These are phyloP conservation scores for Ajuga chamaepitys DNA, from an alignment of 257 asterid genomes.

Conservation along the genomic window DNA sequence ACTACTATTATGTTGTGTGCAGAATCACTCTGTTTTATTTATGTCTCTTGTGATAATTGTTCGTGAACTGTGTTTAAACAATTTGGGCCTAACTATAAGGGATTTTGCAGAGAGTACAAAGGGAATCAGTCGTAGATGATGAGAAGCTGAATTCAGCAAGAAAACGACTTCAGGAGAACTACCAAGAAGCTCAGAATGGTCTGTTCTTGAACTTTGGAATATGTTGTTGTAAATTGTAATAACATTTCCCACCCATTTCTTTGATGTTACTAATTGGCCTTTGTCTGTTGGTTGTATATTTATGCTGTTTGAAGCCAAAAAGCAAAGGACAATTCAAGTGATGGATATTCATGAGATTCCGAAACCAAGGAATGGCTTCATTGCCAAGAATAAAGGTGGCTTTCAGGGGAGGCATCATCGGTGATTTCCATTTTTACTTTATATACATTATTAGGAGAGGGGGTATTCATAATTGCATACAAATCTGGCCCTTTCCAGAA, in stretches of 20 bases:
- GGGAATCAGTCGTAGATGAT: slow-evolving; percentile 53
- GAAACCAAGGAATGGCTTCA: slow-evolving; percentile 73
- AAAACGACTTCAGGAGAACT: slow-evolving; percentile 88
- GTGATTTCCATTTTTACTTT: slow-evolving; percentile 22
- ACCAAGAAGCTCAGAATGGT: slow-evolving; percentile 98
- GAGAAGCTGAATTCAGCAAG: slow-evolving; percentile 82
- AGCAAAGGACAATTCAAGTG: slow-evolving; percentile 91
- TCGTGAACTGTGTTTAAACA: neutral
- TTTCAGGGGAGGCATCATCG: slow-evolving; percentile 87
- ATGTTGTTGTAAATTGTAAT: neutral
- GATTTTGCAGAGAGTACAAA: slow-evolving; percentile 62
- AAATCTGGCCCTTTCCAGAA: slow-evolving; percentile 10
- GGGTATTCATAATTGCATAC: neutral
- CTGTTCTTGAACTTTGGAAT: slow-evolving; percentile 25
- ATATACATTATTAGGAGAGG: neutral
- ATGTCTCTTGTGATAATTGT: neutral
- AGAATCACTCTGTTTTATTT: neutral
- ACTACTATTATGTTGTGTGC: neutral
- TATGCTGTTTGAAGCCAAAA: slow-evolving; percentile 69
- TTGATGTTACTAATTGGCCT: slow-evolving; percentile 21
- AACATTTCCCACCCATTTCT: neutral
- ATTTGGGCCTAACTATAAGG: slow-evolving; percentile 10
- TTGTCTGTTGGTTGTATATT: slow-evolving; percentile 14
- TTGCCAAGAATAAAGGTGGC: slow-evolving; percentile 79
- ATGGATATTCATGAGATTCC: slow-evolving; percentile 97